Conservation (phyloP, 169 alveolate genomes). For the Plasmodium knowlesi region DNA sequence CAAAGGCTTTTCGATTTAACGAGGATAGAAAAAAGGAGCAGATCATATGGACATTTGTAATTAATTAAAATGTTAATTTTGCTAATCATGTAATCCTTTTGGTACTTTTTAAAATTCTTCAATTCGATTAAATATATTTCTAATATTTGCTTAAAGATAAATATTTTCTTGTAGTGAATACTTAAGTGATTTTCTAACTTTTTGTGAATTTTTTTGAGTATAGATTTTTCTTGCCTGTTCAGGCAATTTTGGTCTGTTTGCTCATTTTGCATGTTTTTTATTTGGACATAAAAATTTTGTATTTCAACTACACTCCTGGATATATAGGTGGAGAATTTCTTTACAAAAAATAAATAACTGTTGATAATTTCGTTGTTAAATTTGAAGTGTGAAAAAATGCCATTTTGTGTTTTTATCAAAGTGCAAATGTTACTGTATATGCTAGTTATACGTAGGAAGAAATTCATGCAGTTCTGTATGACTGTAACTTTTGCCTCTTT, state of each 20-base stretch:
- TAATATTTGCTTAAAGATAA: conserved; percentile 42
- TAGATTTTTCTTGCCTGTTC: background rate
- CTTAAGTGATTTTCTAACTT: conserved; percentile 9
- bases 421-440: conserved; percentile 23
- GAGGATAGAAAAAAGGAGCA: conserved; percentile 34
- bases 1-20: conserved; percentile 38
- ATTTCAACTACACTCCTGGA: conserved; percentile 20
- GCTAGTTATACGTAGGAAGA: conserved; percentile 38
- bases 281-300: conserved; percentile 20
- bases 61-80: conserved; percentile 10
- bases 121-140: conserved; percentile 60
- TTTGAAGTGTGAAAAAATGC: conserved; percentile 5
- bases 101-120: conserved; percentile 40
- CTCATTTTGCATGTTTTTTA: conserved; percentile 23
- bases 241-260: background rate
- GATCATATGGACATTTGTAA: conserved; percentile 57
- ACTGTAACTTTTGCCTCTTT: conserved; percentile 1
- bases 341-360: conserved; percentile 31
- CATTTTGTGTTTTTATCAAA: conserved; percentile 27
- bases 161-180: conserved; percentile 19
- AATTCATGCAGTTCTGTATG: conserved; percentile 35
- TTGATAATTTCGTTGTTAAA: conserved; percentile 24
- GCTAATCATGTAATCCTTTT: conserved; percentile 22
- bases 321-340: conserved; percentile 29
- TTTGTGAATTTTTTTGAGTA: background rate